These are phyloP conservation scores for Aspergillus wentii DNA, from an alignment of 495 filamentous ascomycete genomes.

Conservation along the genomic window DNA sequence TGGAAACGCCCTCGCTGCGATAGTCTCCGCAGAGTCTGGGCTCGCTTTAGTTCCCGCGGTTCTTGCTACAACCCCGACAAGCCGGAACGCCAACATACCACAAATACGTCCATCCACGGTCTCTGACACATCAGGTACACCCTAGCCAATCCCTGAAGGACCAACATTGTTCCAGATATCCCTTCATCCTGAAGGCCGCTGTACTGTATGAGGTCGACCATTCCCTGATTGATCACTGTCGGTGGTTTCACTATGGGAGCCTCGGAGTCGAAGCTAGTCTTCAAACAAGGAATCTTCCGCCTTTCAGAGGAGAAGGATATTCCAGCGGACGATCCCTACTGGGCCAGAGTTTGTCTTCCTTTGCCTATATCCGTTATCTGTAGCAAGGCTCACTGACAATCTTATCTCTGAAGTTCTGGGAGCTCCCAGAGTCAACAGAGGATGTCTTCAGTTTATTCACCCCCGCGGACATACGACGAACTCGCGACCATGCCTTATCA, in stretches of 20 bases:
- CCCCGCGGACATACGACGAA: slow-evolving; percentile 85
- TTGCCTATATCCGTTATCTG: background rate
- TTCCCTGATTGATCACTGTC: slow-evolving; percentile 15
- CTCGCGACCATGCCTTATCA: slow-evolving; percentile 75
- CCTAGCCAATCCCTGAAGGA: too few species aligned
- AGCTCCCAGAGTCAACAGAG: slow-evolving; percentile 91
- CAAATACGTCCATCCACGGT: slow-evolving; percentile 5
- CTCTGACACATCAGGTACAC: slow-evolving; percentile 3
- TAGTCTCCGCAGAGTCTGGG: too few species aligned
- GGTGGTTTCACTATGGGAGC: slow-evolving; percentile 70
- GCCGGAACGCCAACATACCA: slow-evolving; percentile 19
- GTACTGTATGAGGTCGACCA: slow-evolving; percentile 23
- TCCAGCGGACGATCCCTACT: slow-evolving; percentile 84
- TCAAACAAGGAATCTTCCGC: slow-evolving; percentile 98
- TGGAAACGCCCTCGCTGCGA: too few species aligned
- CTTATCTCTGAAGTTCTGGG: slow-evolving; percentile 73
- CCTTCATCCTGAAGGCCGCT: background rate
- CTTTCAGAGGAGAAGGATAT: slow-evolving; percentile 89
- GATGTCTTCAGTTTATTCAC: slow-evolving; percentile 98
- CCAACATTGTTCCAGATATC: too few species aligned
- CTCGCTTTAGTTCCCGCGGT: slow-evolving; percentile 5
- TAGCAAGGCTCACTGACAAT: slow-evolving; percentile 9
- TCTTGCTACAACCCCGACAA: slow-evolving; percentile 10
- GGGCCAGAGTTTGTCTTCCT: slow-evolving; percentile 64
- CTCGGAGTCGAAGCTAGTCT: slow-evolving; percentile 97